Conservation (phyloP, 805 yeast species). For the Lachancea mirantina region DNA sequence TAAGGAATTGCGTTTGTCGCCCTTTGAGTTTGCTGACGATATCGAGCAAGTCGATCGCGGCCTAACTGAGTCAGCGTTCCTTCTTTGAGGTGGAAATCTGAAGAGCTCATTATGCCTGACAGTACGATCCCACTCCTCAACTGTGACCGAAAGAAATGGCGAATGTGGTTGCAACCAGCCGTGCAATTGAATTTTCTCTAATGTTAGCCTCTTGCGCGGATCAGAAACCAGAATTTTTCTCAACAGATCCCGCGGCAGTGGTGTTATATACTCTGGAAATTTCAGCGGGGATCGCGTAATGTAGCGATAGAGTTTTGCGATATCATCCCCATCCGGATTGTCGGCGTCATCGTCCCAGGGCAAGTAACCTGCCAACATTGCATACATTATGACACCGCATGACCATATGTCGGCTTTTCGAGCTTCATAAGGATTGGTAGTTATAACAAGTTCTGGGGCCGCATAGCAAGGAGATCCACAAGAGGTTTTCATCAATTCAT, state of each 20-base stretch:
- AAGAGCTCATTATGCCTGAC: slow-evolving; percentile 34
- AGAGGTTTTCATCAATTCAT: slow-evolving; percentile 84
- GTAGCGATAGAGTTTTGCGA: slow-evolving; percentile 82
- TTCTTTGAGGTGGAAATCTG: slow-evolving; percentile 18
- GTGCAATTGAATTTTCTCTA: slow-evolving; percentile 69
- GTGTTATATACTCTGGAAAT: slow-evolving; percentile 88
- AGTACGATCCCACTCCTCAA: slow-evolving; percentile 78
- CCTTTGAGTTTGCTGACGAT: slow-evolving; percentile 35
- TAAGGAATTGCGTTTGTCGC: slow-evolving; percentile 34
- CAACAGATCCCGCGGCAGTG: slow-evolving; percentile 83
- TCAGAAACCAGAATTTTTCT: slow-evolving; percentile 79
- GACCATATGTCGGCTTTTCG: slow-evolving; percentile 96
- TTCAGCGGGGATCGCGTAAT: slow-evolving; percentile 88
- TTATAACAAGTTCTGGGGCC: slow-evolving; percentile 92
- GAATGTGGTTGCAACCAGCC: slow-evolving; percentile 85
- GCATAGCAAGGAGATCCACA: slow-evolving; percentile 99
- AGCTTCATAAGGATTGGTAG: slow-evolving; percentile 82
- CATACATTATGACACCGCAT: slow-evolving; percentile 88
- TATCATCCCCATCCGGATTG: slow-evolving; percentile 94
- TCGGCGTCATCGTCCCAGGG: slow-evolving; percentile 97
- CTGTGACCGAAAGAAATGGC: slow-evolving; percentile 73
- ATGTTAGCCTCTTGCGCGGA: slow-evolving; percentile 65
- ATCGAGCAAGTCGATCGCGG: slow-evolving; percentile 31
- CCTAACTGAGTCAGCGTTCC: slow-evolving; percentile 13
- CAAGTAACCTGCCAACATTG: slow-evolving; percentile 94